These are phyloP conservation scores for Camelina sativa DNA, from an alignment of 345 rosid species.

Conservation along the genomic window DNA sequence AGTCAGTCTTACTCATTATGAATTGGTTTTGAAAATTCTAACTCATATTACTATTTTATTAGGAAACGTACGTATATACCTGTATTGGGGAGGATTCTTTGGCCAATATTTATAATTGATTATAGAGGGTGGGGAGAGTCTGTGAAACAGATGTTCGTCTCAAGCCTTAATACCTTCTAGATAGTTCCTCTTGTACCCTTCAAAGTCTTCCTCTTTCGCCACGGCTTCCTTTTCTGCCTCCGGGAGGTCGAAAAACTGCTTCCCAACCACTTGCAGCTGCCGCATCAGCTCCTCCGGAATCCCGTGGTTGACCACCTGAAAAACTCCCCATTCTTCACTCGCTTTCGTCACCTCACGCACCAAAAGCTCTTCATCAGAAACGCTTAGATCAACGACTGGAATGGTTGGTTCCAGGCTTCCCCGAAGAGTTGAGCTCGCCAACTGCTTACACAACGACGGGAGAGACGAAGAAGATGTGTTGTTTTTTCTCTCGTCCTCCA, in stretches of 20 bases:
- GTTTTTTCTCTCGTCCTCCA: not conserved
- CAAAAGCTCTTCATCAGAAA: slow-evolving; percentile 33
- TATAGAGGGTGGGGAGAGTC: not conserved
- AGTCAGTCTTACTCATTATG: not conserved
- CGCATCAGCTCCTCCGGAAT: slow-evolving; percentile 45
- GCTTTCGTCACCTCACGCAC: slow-evolving; percentile 44
- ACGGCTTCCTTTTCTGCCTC: not conserved
- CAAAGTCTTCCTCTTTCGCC: not conserved
- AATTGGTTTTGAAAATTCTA: not conserved
- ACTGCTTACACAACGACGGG: not conserved
- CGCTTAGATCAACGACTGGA: slow-evolving; percentile 48
- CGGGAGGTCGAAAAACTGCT: not conserved
- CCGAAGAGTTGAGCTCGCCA: not conserved
- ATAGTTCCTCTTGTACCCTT: not conserved
- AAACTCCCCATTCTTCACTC: slow-evolving; percentile 48
- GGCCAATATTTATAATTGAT: not conserved
- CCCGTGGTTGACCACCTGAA: slow-evolving; percentile 50
- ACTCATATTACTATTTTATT: not conserved
- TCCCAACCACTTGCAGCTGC: slow-evolving; percentile 45
- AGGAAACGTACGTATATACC: not conserved
- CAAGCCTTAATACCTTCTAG: not conserved
- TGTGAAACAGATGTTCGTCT: not conserved
- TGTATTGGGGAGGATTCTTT: slow-evolving; percentile 1
- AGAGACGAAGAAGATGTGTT: not conserved
- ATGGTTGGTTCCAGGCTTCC: not conserved